A percentile compares a stretch with the other conserved stretches of the same genome.
Evolutionary conservation across 176 grass and related monocot genomes (phyloP).

Genomic region (Coix lacrymajobi): DNA sequence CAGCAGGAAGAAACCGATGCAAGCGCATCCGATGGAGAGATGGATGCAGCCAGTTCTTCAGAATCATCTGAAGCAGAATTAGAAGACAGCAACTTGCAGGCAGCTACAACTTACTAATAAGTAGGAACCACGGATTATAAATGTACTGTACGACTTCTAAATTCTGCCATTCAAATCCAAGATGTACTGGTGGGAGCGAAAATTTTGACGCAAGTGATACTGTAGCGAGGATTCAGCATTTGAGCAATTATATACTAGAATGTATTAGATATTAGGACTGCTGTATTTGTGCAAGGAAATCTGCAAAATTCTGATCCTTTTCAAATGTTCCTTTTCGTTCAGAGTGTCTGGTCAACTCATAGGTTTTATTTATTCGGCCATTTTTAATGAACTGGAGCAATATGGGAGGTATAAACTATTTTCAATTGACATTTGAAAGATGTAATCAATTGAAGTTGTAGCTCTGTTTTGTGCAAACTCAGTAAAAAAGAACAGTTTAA

Average conservation of each 20-base stretch:
- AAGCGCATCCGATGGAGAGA: slow-evolving; percentile 6
- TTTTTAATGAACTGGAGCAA: neutral
- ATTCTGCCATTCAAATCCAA: neutral
- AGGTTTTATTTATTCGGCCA: neutral
- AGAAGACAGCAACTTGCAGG: slow-evolving; percentile 45
- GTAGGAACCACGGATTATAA: neutral
- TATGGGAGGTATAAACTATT: neutral
- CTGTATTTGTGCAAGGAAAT: neutral
- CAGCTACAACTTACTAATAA: neutral
- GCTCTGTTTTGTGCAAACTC: neutral
- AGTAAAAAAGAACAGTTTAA: neutral
- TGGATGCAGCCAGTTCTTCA: neutral
- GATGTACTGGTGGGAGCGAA: neutral
- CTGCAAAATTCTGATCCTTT: slow-evolving; percentile 8
- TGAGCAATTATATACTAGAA: slow-evolving; percentile 16
- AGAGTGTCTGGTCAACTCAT: neutral
- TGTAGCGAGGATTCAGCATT: slow-evolving; percentile 5
- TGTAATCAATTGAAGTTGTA: neutral
- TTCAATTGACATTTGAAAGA: neutral
- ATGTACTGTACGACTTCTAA: neutral
- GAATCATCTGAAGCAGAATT: slow-evolving; percentile 8
- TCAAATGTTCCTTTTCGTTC: neutral
- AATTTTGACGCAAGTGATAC: slow-evolving; percentile 26
- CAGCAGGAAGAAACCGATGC: slow-evolving; percentile 25
- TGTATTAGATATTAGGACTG: slow-evolving; percentile 18